Conservation (phyloP, 768 basidiomycete species). For the Pholiota microspora region DNA sequence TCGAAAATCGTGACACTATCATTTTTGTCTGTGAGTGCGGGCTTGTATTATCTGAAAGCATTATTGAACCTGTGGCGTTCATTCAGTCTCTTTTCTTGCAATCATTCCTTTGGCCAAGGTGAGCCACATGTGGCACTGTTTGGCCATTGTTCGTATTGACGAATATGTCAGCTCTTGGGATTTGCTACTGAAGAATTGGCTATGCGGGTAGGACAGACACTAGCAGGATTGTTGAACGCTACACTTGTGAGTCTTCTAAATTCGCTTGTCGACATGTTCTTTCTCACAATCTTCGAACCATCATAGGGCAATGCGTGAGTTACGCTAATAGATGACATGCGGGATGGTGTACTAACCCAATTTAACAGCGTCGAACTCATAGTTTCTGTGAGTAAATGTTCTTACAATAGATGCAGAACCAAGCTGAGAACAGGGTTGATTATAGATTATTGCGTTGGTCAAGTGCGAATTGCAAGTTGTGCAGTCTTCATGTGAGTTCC, state of each 20-base stretch:
- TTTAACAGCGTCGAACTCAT: constrained; percentile 64
- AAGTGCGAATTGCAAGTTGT: constrained; percentile 70
- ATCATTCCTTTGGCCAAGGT: constrained; percentile 87
- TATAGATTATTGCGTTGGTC: constrained; percentile 45
- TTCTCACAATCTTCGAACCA: constrained; percentile 1
- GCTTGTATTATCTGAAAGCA: not conserved
- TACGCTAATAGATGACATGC: constrained; percentile 8
- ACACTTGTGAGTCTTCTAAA: constrained; percentile 54
- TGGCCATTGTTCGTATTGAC: not conserved
- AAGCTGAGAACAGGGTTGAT: not conserved
- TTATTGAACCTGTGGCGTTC: not conserved
- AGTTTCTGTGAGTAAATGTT: constrained; percentile 56
- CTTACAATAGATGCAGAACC: not conserved
- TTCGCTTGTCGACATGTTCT: not conserved
- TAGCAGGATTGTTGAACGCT: constrained; percentile 84
- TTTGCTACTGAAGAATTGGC: constrained; percentile 88
- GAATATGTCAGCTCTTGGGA: constrained; percentile 55
- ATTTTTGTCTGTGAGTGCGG: constrained; percentile 67
- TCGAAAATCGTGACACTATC: constrained; percentile 48
- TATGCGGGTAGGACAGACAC: constrained; percentile 76
- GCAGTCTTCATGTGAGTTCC: constrained; percentile 72
- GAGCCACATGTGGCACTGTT: not conserved
- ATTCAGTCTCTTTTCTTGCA: constrained; percentile 69
- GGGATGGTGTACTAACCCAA: not conserved
- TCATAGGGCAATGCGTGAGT: constrained; percentile 50